Base-by-base conservation (phyloP, 2,329 filamentous ascomycete genomes). In the Fusarium avenaceum region DNA sequence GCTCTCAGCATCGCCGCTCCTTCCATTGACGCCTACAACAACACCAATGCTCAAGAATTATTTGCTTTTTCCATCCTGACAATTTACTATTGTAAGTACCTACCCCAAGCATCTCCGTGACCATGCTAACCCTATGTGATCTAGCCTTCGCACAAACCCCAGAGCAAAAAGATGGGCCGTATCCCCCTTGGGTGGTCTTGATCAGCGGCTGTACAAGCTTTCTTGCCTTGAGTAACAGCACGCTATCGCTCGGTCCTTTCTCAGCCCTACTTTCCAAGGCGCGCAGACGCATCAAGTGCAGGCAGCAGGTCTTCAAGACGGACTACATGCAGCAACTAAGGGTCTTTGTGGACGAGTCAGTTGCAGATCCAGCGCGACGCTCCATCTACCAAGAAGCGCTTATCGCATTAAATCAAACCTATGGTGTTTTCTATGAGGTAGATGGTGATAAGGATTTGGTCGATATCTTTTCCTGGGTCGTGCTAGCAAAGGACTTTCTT, bases 71-170 rank as follows among this genome's bases (percentile, higher is more conserved):
- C 39, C 0, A 24, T 52, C 7, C 13, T 46, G 8, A 52, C 49
- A 6, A 26, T 52, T 3, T 52, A 52, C 13, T 52, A 52, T 3
- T 52, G 49, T 52, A 1, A 22, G 48, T 30, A 7, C 1, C 4
- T 30, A 7, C 1, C 4, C 2, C 1, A 4, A 3, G 1, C 1
- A 2, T 2, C 6, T 2, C 13, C 17, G 0, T 30, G 1, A 7
- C 15, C 10, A 17, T 7, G 10, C n/a, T 17, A 14, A 9, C 6
- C 22, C 22, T 17, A 9, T 14, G 2, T 30, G 1, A 6, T 20
- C 1, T 1, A 51, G 49, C 49, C 1, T 52, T 52, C 1, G 49
- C 39, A 1, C 39, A 52, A 9, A 46, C 49, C 1, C 49, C 49
- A 15, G 15, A 52, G 8, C 6, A 46, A 0, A 39, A 52, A 1